A percentile compares a stretch with the other conserved stretches of the same genome.
These are phyloP conservation scores for Zangia roseola DNA, from an alignment of 768 basidiomycete species.

Conservation along the genomic window DNA sequence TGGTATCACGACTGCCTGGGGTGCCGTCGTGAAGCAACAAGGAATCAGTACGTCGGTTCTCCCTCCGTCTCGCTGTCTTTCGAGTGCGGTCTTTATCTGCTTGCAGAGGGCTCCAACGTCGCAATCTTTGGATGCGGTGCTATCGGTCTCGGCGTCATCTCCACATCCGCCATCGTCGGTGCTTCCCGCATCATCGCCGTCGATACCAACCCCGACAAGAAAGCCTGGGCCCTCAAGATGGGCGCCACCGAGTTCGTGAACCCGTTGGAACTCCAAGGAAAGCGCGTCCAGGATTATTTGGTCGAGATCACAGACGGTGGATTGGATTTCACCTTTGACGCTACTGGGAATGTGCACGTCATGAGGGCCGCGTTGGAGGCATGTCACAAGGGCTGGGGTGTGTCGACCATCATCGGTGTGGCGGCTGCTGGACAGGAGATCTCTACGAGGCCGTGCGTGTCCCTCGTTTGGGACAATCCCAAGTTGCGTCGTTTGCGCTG, in stretches of 20 bases:
- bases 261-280: slow-evolving; percentile 70
- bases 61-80: neutral
- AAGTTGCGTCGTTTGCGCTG: neutral
- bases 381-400: slow-evolving; percentile 99
- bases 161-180: slow-evolving; percentile 73
- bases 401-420: slow-evolving; percentile 93
- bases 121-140: slow-evolving; percentile 97
- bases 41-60: slow-evolving; percentile 61
- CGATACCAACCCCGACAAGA: slow-evolving; percentile 85
- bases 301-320: slow-evolving; percentile 95
- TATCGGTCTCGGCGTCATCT: slow-evolving; percentile 91
- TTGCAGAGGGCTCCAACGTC: slow-evolving; percentile 75
- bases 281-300: slow-evolving; percentile 85
- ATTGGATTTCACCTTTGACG: slow-evolving; percentile 95
- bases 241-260: slow-evolving; percentile 96
- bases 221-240: slow-evolving; percentile 86
- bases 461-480: neutral
- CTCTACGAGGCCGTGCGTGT: slow-evolving; percentile 75
- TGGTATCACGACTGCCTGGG: slow-evolving; percentile 99
- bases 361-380: slow-evolving; percentile 96
- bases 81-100: neutral
- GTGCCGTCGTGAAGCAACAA: slow-evolving; percentile 88
- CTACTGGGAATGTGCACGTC: slow-evolving; percentile 92
- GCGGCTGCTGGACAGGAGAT: slow-evolving; percentile 97
- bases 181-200: slow-evolving; percentile 90